Base-by-base conservation (phyloP, 345 rosid species). In the Lepidium aucheri region DNA sequence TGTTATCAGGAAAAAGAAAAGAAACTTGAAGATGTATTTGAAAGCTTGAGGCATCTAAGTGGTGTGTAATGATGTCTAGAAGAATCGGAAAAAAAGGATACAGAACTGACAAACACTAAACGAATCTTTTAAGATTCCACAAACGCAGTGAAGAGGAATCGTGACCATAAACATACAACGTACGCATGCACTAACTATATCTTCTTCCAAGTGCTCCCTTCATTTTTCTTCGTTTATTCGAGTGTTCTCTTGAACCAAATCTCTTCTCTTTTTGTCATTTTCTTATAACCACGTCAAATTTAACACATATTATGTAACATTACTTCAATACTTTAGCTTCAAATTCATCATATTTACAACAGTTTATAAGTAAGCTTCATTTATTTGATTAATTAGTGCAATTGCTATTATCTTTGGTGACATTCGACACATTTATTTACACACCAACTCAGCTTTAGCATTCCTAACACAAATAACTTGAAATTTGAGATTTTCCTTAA, bases 111-210 rank as follows among this genome's bases (percentile, higher is more conserved):
- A 24, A 38, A 38, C 62, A 26, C 18, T 15, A 55, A 54, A 55
- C 65, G 67, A 65, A 72, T 65, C 71, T 65, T 33, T 1, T 41
- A 65, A 58, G 71, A 72, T 20, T 72, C 71, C 42, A 65, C 71
- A 72, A 72, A 72, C 66, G 40, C 61, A 72, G 67, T 72, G 71
- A 65, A 51, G 61, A 65, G 61, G 67, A 65, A 72, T 65, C 66
- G 65, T 72, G 76, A 65, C 76, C 76, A 28, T 28, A 51, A 72
- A 34, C 46, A 13, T 62, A 34, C n/a, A 61, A 42, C 63, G 49
- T 65, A 72, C 60, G 65, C 66, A 72, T 72, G 70, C 70, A 72
- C 69, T 57, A 71, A 71, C 36, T 53, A 46, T 9, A 28, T 28
- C 32, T 28, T 46, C 40, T 47, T 39, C 12, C 6, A 30, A 55